A percentile compares a stretch with the other conserved stretches of the same genome.
phyloP scores from a whole-genome alignment of 805 yeast genomes.

The Candida succiphila region DNA sequence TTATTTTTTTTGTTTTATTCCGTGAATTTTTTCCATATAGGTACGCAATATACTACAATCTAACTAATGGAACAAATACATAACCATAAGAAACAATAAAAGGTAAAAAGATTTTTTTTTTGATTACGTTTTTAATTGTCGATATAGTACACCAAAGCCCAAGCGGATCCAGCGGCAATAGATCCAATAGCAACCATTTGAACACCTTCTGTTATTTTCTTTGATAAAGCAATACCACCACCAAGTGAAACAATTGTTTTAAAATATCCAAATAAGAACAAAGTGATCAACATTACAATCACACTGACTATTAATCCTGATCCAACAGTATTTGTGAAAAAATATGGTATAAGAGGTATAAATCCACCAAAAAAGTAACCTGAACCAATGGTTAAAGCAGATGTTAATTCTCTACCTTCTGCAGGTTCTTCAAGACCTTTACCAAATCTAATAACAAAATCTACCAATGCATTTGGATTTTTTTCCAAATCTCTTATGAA shows the following conservation, averaged over 20 bases:
- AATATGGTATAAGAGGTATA: slow-evolving; percentile 84
- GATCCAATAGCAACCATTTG: slow-evolving; percentile 96
- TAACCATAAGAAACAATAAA: too few relatives aligned
- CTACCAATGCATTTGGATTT: slow-evolving; percentile 70
- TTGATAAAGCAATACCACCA: slow-evolving; percentile 49
- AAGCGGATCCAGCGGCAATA: slow-evolving; percentile 95
- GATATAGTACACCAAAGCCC: slow-evolving; percentile 77
- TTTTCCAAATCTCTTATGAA: slow-evolving; percentile 74
- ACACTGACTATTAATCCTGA: slow-evolving; percentile 70
- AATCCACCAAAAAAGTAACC: slow-evolving; percentile 90
- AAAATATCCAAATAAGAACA: slow-evolving; percentile 77
- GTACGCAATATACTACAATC: too few relatives aligned
- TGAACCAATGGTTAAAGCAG: slow-evolving; percentile 84
- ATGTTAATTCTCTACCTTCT: slow-evolving; percentile 77
- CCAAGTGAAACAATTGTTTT: slow-evolving; percentile 85
- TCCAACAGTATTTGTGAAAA: slow-evolving; percentile 67
- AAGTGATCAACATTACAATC: slow-evolving; percentile 72
- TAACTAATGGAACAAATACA: too few relatives aligned
- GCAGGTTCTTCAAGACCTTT: slow-evolving; percentile 95
- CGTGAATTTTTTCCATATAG: too few relatives aligned
- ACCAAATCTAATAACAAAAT: slow-evolving; percentile 80
- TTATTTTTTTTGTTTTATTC: not conserved
- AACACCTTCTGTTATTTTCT: slow-evolving; percentile 66
- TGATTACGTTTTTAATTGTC: slow-evolving; percentile 23
- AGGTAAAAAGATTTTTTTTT: too few relatives aligned